Percentiles rank a stretch among this genome's conserved stretches.
phyloP scores from a whole-genome alignment of 2,329 filamentous ascomycete species.

The Colletotrichum acutatum region DNA sequence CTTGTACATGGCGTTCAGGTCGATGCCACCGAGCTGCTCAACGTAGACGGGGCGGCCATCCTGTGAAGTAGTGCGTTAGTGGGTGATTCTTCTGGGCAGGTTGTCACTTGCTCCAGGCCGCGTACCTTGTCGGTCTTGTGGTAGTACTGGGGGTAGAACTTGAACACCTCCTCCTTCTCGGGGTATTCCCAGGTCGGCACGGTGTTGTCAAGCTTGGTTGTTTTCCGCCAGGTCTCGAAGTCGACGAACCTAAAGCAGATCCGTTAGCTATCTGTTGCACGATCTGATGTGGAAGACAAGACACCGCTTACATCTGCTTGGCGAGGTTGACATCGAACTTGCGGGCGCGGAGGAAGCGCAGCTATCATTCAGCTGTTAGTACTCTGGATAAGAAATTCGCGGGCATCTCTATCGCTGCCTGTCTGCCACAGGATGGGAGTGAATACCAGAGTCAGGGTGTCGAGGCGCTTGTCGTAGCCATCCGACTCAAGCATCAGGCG shows the following conservation, averaged over 20 bases:
- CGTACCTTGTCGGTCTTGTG: conserved; percentile 90
- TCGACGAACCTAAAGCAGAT: conserved; percentile 81
- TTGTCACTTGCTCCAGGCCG: not conserved
- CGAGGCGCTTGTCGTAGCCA: conserved; percentile 85
- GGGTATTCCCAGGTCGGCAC: conserved; percentile 86
- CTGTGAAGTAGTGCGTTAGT: conserved; percentile 55
- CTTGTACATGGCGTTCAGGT: conserved; percentile 89
- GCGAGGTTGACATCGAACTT: conserved; percentile 90
- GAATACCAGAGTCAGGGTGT: conserved; percentile 89
- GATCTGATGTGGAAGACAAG: not conserved
- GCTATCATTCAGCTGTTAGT: conserved; percentile 54
- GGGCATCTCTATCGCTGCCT: not conserved
- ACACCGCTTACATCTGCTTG: conserved; percentile 80
- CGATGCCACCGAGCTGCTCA: conserved; percentile 93
- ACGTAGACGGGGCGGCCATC: conserved; percentile 98
- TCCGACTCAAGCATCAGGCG: conserved; percentile 84
- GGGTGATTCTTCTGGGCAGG: too few species aligned
- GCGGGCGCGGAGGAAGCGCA: conserved; percentile 91
- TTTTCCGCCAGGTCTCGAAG: conserved; percentile 89
- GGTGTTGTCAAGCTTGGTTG: conserved; percentile 85
- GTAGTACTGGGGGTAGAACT: conserved; percentile 99
- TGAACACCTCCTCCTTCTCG: conserved; percentile 84
- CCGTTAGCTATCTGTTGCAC: not conserved
- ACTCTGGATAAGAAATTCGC: not conserved
- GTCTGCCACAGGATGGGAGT: conserved; percentile 21